Base-by-base conservation (phyloP, 2,329 filamentous ascomycete genomes). In the Rhynchosporium secalis region DNA sequence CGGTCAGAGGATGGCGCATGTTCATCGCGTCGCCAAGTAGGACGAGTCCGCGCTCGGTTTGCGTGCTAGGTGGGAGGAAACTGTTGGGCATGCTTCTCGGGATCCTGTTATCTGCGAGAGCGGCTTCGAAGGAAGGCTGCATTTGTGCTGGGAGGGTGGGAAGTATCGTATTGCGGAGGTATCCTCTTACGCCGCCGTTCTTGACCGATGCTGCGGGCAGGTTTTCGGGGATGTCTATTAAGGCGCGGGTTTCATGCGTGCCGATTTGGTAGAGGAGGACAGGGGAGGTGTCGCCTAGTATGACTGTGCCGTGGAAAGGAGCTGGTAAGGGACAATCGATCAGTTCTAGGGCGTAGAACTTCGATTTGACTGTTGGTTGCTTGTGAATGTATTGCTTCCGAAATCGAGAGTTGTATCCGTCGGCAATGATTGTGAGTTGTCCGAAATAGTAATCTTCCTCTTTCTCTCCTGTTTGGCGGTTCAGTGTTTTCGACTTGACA, bases 1-100 rank as follows among this genome's bases (percentile, higher is more conserved):
- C 95, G 0, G 95, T 99, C 12, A 99, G 83, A 1, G 95, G 95
- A 77, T 99, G 95, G n/a, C 95, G 90, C 95, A 99, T 99, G 80
- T 99, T 99, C 83, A 96, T 88, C 13, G 95, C 94, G 75, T 99
- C 95, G 63, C 95, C 95, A 8, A 98, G 83, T 41, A 99, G 80
- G 55, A 96, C 82, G 64, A 96, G 78, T 3, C 91, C 91, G 1
- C 86, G 84, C 10, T 84, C 83, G 73, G 90, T 89, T 64, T 89
- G 90, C 49, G 77, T 78, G 0, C 86, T 83, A 0, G 95, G 86
- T 4, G 95, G 93, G 2, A 99, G 85, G 82, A 90, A 99, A 65
- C 89, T 94, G 78, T 98, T 99, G 58, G 95, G 95, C 95, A 99
- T 99, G 70, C 86, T 91, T 66, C 77, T 77, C 15, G 92, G 88